Evolutionary conservation across 2,329 filamentous ascomycete species (phyloP), one percentile per base, ranked within the genome.

Genomic region (Dactylellina haptotyla): DNA sequence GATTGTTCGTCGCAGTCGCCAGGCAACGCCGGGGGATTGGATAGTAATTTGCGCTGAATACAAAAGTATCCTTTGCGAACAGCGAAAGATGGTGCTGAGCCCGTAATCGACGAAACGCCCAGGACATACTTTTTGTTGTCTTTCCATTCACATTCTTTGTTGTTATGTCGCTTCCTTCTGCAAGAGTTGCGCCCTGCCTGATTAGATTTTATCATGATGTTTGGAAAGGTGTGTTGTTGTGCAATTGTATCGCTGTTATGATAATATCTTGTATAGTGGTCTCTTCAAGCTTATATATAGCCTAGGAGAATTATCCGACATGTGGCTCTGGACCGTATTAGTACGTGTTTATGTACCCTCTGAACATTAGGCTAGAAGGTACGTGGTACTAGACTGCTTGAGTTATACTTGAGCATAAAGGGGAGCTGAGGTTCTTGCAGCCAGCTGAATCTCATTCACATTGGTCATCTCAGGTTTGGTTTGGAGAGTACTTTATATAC

Each of bases 101-200:
- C 18, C 14, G 18, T 28, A 23, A 18, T 18, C 18, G 37, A 16
- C 32, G n/a, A 14, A 9, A 23, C 28, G 23, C 8, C 32, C 2
- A 20, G 30, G 53, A 57, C 53, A 57, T 57, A 8, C 8, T 57
- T 57, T 20, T 43, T 43, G 23, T n/a, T 5, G 18, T 43, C 53
- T 26, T 41, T 43, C 30, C 18, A 26, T 30, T 50, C 23, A 50
- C 18, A 50, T 12, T 6, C 5, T 23, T 46, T 46, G 43, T 8
- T 46, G 5, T 46, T 46, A 14, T 6, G 32, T 6, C 32, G 32
- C 32, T 14, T 34, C 6, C 6, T 14, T 34, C 32, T 6, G 14
- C 6, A 34, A 34, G 32, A 34, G 14, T 14, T 34, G 6, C 14
- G 6, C 32, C 32, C 32, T 34, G 32, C 32, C 32, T 34, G 32